These are phyloP conservation scores for Jaenimonas drosophilae DNA, from an alignment of 208 protist genomes.

Conservation along the genomic window DNA sequence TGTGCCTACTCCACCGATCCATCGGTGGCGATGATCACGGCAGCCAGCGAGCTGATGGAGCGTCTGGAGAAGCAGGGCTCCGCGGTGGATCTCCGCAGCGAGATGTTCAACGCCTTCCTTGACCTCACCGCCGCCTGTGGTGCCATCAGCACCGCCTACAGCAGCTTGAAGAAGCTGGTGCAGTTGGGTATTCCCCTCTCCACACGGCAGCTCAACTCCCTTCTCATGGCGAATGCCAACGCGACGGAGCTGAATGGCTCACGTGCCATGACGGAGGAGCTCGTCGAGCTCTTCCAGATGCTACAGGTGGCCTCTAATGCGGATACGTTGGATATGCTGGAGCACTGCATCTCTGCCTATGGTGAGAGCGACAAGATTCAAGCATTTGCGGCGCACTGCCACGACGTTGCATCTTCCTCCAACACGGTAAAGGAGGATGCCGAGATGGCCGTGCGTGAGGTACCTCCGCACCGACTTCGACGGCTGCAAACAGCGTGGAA, in stretches of 20 bases:
- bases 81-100: conserved; percentile 33
- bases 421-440: conserved; percentile 17
- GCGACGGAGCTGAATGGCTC: conserved; percentile 41
- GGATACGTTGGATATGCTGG: conserved; percentile 53
- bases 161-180: conserved; percentile 63
- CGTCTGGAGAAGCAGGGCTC: conserved; percentile 66
- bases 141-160: conserved; percentile 59
- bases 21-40: conserved; percentile 44
- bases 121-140: conserved; percentile 68
- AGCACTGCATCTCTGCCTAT: conserved; percentile 30
- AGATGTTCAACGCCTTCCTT: conserved; percentile 77
- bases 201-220: conserved; percentile 73
- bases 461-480: conserved; percentile 54
- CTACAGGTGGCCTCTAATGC: conserved; percentile 45
- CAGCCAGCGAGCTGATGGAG: conserved; percentile 31
- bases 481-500: conserved; percentile 56
- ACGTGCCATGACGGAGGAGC: conserved; percentile 47
- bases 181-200: conserved; percentile 68
- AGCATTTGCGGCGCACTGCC: conserved; percentile 15
- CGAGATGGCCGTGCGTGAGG: conserved; percentile 27
- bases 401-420: conserved; percentile 1
- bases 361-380: conserved; percentile 24
- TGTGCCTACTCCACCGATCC: conserved; percentile 48
- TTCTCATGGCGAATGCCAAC: conserved; percentile 76
- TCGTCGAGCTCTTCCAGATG: conserved; percentile 53